Evolutionary conservation across 257 asterid species (phyloP), one percentile per base, ranked within the genome.

Genomic region (Solanum megistacrolobum): DNA sequence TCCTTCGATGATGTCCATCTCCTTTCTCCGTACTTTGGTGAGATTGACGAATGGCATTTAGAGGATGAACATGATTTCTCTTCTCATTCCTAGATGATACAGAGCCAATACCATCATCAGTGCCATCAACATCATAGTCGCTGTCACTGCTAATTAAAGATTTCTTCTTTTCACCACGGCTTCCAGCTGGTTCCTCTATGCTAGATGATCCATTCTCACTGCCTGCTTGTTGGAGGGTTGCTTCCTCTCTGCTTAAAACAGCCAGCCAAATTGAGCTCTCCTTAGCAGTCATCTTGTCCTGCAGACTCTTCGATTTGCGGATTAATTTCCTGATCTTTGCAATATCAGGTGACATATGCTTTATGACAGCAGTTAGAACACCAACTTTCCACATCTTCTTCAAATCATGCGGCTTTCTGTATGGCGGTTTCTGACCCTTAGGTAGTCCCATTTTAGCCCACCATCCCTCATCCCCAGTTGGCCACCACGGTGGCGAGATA

Each of bases 211-310:
- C 98, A 87, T 93, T 92, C 62, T 96, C 98, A 84, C 96, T 93
- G 93, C 92, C 90, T 2, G 92, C 94, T 84, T 91, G 96, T 83
- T 62, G 92, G 89, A 91, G 88, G 20, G 90, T 72, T 21, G 95
- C 91, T 91, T 94, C 98, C 92, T 96, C 98, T 90, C 91, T 86
- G 90, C 92, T 92, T 91, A 96, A 87, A 83, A 95, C 98, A 36
- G 93, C 92, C 88, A 94, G 90, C 98, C 98, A 96, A 71, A 94
- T 94, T 34, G 94, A 91, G 90, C 96, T 96, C 88, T 96, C 99
- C 90, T 96, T 95, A 12, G 98, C 98, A 31, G 99, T 96, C 98
- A 96, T 96, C 90, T 94, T 96, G 92, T 96, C 98, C 90, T 96
- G 98, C 62, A 96, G 94, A 88, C 98, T 94, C 92, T 96, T 96